Evolutionary conservation across 768 basidiomycete species (phyloP), one percentile per base, ranked within the genome.

Genomic region (Pulveroboletus sp.): DNA sequence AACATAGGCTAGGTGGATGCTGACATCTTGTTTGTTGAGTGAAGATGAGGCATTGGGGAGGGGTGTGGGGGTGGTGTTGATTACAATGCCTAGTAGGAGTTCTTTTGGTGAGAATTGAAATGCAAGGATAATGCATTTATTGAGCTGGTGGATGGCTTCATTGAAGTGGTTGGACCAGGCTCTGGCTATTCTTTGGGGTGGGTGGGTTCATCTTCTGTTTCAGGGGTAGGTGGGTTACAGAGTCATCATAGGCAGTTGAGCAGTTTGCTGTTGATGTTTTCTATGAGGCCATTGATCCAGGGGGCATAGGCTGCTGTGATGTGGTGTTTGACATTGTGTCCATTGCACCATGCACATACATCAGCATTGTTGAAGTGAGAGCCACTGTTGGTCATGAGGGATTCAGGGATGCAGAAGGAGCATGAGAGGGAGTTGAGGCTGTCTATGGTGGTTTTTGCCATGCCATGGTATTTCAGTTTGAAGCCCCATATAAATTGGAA

Each of bases 201-300:
- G 30, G 30, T 31, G 30, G 5, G 57, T 14, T 55, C 55, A 16
- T 69, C 63, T 0, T 64, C 61, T 0, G 70, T 26, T 1, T 62
- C 57, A 1, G 73, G 73, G 9, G 64, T 61, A 32, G n/a, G n/a
- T n/a, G n/a, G n/a, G n/a, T n/a, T n/a, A n/a, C n/a, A n/a, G n/a
- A n/a, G n/a, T n/a, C n/a, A n/a, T n/a, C 73, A 73, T 29, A 76
- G 51, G 0, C 55, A 13, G 8, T 59, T 43, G 0, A 75, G 53
- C 0, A 75, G 53, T 0, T 65, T 31, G 9, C 58, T 59, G 52
- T 76, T 75, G 0, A 62, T 54, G 4, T 64, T 63, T 32, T 73
- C 67, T 0, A 71, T 58, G 0, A 72, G 53, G 0, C 72, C 68
- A 42, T 73, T 74, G 13, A 73, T 53, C 74, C 73, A 75, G 7